Evolutionary conservation across 306 rosid species (phyloP), one percentile per base, ranked within the genome.

Genomic region (Rosa multiflora): DNA sequence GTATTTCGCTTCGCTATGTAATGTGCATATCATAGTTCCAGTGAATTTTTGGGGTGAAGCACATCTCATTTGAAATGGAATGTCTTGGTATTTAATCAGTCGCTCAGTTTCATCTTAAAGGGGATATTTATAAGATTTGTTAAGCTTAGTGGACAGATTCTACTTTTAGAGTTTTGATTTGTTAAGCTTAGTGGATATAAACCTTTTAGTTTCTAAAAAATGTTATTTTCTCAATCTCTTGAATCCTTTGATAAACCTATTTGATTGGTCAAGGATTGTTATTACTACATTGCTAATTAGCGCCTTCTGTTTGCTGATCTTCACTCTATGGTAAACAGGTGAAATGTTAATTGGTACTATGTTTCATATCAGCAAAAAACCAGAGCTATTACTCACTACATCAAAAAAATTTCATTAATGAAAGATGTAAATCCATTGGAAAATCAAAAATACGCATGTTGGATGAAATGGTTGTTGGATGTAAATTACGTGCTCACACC

Each of bases 311-410:
- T 13, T 61, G 67, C 18, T 61, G 39, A 23, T 56, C 12, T 61
- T 61, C 8, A 12, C 67, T 26, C 39, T 61, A 26, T 26, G 67
- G 40, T 10, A 12, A 0, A 26, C 26, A 1, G 37, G 29, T 61
- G 18, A 61, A 61, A 58, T 26, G 37, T 83, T 49, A 63, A 43
- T 80, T 47, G 43, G 59, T 63, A 70, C 77, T 51, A 61, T 35
- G 68, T n/a, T 48, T 66, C 74, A 35, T 44, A 32, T 44, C 47
- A 43, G 10, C 8, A 9, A 43, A 43, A 10, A 43, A 43, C 47
- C 9, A 43, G 47, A 43, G 47, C 10, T 10, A 43, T 43, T 43
- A 43, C 46, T 42, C 47, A 43, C 47, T 43, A 43, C 47, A 42
- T 42, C 46, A 7, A 43, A 43, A 43, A 43, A 3, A 7, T 43